Base-by-base conservation (phyloP, 768 basidiomycete genomes). In the Cystofilobasidium ferigula region DNA sequence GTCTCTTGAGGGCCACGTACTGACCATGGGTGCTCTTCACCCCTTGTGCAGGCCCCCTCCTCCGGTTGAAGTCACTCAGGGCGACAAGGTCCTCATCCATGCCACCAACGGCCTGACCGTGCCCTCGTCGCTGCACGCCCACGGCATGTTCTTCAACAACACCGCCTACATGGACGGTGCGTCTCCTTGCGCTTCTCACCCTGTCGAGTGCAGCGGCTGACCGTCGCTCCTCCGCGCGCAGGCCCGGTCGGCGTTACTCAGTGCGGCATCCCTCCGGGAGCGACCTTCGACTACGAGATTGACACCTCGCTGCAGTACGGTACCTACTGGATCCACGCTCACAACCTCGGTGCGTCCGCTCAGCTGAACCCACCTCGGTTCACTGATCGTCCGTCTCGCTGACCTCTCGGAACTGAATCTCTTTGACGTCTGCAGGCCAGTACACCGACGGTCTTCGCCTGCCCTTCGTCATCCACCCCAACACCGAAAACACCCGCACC, bases 401-500 rank as follows among this genome's bases (percentile, higher is more conserved):
- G n/a, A n/a, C n/a, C 26, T n/a, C 26, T 28, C 48, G 54, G 22
- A 10, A 53, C n/a, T 53, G n/a, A 53, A 9, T n/a, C 36, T 38
- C 47, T 48, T 48, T n/a, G n/a, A n/a, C n/a, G 8, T 14, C 14
- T n/a, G 30, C 59, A 43, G 53, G 89, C 24, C 88, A 92, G 80
- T 94, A 95, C 71, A 86, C 88, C 57, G 93, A 98, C 71, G 93
- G 94, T 26, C 81, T 98, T 1, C 86, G 92, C n/a, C 81, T 90
- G 47, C 89, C 93, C 0, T 74, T 95, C 53, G 73, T 93, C 57
- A 82, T 97, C 58, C 87, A 87, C 71, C 75, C 75, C 14, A 59
- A 63, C 45, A 69, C 70, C 48, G 53, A n/a, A 4, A 72, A 71
- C 48, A 69, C 62, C 20, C 66, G 77, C 87, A 76, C 80, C 78